These are phyloP conservation scores for Parafenestella ontariensis DNA, from an alignment of 2,329 filamentous ascomycete genomes.

Conservation along the genomic window DNA sequence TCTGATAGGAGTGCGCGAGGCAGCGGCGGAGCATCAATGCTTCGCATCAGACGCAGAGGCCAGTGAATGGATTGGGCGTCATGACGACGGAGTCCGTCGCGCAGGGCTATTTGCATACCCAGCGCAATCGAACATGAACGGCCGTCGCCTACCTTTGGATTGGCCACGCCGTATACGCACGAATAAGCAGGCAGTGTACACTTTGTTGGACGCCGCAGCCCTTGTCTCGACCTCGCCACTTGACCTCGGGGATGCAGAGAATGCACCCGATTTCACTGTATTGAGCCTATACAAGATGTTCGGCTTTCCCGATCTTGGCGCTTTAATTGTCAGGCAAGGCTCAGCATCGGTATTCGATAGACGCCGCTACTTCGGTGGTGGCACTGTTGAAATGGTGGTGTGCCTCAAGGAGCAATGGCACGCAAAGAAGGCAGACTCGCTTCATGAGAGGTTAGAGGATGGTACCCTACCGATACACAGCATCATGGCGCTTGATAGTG, in stretches of 20 bases:
- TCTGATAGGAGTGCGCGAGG: conserved; percentile 77
- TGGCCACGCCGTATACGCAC: conserved; percentile 66
- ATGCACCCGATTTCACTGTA: conserved; percentile 82
- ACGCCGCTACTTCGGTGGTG: conserved; percentile 88
- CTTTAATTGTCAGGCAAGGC: conserved; percentile 78
- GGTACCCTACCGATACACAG: conserved; percentile 90
- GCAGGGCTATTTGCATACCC: conserved; percentile 76
- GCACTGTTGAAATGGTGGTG: conserved; percentile 90
- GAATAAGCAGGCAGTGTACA: conserved; percentile 60
- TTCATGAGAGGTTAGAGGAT: conserved; percentile 88
- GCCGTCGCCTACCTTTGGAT: conserved; percentile 72
- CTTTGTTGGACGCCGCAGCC: conserved; percentile 84
- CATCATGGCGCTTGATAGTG: conserved; percentile 81
- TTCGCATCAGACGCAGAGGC: conserved; percentile 70
- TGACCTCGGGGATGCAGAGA: conserved; percentile 67
- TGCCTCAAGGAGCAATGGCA: conserved; percentile 83
- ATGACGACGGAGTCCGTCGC: conserved; percentile 21
- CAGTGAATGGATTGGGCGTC: conserved; percentile 65
- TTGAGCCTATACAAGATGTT: conserved; percentile 98
- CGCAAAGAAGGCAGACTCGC: conserved; percentile 70
- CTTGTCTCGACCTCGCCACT: conserved; percentile 78
- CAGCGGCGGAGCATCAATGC: conserved; percentile 70
- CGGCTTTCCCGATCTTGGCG: conserved; percentile 90
- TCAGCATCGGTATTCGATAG: conserved; percentile 68
- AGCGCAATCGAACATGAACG: conserved; percentile 93